These are phyloP conservation scores for Aspergillus sp. DNA, from an alignment of 2,329 filamentous ascomycete species.

Conservation along the genomic window DNA sequence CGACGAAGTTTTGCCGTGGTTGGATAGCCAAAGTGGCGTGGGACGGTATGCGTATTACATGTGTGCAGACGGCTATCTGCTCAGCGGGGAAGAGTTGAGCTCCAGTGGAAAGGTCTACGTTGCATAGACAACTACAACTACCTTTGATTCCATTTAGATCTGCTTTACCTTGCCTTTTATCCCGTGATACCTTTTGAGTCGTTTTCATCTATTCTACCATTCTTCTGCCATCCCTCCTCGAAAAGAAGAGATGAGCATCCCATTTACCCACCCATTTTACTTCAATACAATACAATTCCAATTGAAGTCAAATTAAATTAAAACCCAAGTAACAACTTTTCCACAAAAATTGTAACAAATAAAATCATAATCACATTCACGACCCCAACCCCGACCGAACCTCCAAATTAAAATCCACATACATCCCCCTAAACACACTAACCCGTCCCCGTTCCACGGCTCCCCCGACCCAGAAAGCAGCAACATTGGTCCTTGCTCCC, in stretches of 20 bases:
- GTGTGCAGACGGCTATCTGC: conserved; percentile 36
- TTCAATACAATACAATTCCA: no score
- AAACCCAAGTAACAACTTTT: background rate
- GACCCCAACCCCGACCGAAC: no score
- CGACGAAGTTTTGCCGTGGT: conserved; percentile 39
- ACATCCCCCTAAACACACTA: background rate
- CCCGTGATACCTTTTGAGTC: background rate
- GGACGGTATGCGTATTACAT: conserved; percentile 49
- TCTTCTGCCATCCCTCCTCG: no score
- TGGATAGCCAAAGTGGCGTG: conserved; percentile 42
- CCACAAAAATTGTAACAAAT: background rate
- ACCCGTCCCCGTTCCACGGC: background rate
- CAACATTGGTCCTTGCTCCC: background rate
- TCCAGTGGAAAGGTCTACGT: conserved; percentile 34
- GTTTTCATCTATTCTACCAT: background rate
- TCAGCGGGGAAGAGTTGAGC: conserved; percentile 31
- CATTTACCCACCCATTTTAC: no score
- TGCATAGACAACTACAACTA: conserved; percentile 1
- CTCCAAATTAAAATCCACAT: background rate
- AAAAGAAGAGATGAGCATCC: no score
- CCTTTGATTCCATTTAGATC: background rate
- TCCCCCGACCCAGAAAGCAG: background rate
- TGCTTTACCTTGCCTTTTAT: background rate
- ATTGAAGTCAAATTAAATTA: background rate
- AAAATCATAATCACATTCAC: background rate